phyloP scores from a whole-genome alignment of 164 flowering plant genomes.

The Aristolochia contorta region DNA sequence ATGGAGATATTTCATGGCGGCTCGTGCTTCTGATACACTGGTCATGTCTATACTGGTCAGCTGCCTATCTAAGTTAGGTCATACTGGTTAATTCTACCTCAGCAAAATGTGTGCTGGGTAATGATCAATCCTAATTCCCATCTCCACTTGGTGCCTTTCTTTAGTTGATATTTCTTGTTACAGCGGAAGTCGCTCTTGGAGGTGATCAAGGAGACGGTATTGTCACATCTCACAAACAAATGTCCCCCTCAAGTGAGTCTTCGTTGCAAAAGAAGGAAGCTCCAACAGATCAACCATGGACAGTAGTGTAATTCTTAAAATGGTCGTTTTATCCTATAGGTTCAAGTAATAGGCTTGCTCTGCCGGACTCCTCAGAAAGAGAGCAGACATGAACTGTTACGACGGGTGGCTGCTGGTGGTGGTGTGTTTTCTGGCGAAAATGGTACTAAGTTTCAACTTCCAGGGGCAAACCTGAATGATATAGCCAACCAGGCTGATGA shows the following conservation, averaged over 20 bases:
- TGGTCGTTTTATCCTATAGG: conserved; percentile 24
- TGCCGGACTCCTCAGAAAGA: conserved; percentile 87
- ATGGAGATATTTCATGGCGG: too few relatives aligned
- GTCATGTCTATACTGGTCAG: not conserved
- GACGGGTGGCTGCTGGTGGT: conserved; percentile 97
- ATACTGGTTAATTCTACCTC: not conserved
- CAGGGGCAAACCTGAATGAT: conserved; percentile 93
- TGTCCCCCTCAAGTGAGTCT: conserved; percentile 88
- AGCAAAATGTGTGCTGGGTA: too few relatives aligned
- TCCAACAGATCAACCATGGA: too few relatives aligned
- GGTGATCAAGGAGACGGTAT: conserved; percentile 83
- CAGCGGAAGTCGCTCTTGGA: conserved; percentile 84
- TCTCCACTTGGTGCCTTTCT: too few relatives aligned
- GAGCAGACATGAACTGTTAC: conserved; percentile 80
- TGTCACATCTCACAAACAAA: conserved; percentile 83
- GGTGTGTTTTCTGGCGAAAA: conserved; percentile 63
- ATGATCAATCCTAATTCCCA: too few relatives aligned
- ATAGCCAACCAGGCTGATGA: conserved; percentile 99
- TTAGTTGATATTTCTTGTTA: not conserved
- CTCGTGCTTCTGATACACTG: not conserved
- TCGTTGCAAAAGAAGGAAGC: not conserved
- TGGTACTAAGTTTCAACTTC: conserved; percentile 80
- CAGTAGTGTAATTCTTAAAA: not conserved
- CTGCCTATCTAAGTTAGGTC: not conserved
- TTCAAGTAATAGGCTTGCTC: conserved; percentile 88